Evolutionary conservation across 768 basidiomycete genomes (phyloP).

Genomic region (Suillus subalutaceus): DNA sequence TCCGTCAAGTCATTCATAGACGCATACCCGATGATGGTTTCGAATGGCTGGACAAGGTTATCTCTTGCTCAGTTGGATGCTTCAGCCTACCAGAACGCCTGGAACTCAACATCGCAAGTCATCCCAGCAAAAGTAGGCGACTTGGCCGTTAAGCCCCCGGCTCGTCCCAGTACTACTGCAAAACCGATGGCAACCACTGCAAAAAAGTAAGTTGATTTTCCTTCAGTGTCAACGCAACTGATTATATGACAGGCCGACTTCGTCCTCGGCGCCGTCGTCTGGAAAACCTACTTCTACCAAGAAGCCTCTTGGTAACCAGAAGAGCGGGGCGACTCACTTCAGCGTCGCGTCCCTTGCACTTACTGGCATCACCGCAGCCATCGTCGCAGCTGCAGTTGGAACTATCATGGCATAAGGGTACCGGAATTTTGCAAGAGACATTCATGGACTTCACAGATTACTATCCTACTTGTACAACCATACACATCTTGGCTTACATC

Average conservation of each 20-base stretch:
- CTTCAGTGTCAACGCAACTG: constrained; percentile 1
- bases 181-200: background rate
- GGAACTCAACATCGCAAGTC: constrained; percentile 31
- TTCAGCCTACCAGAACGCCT: constrained; percentile 51
- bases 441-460: constrained; percentile 8
- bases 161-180: background rate
- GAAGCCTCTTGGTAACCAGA: constrained; percentile 34
- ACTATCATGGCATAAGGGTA: constrained; percentile 22
- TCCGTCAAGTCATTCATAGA: constrained; percentile 69
- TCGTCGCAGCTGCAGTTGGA: constrained; percentile 27
- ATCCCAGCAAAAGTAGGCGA: constrained; percentile 25
- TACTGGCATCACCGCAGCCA: constrained; percentile 24
- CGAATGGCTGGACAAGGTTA: constrained; percentile 71
- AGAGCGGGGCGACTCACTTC: constrained; percentile 34
- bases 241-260: constrained; percentile 13
- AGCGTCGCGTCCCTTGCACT: constrained; percentile 24
- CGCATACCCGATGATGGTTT: constrained; percentile 62
- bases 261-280: constrained; percentile 4
- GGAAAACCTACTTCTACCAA: constrained; percentile 18
- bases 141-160: constrained; percentile 17
- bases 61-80: constrained; percentile 53
- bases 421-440: constrained; percentile 8
- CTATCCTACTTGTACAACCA: background rate
- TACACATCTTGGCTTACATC: background rate
- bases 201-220: constrained; percentile 12